Percentiles rank a stretch among this genome's conserved stretches.
Conservation (phyloP, 2,329 filamentous ascomycete species). For the Colletotrichum siamense region DNA sequence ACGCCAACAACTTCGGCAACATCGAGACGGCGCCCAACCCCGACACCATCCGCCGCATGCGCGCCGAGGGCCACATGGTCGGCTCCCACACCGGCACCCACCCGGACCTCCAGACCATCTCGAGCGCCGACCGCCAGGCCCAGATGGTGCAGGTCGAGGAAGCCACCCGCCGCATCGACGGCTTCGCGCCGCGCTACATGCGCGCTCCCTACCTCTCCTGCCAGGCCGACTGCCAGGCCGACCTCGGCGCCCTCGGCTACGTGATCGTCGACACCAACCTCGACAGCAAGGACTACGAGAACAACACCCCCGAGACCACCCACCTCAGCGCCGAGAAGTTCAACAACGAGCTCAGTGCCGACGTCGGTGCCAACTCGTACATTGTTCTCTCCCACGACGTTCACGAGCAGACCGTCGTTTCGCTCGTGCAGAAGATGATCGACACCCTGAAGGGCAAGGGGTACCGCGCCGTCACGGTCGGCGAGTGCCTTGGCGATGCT, state of each 20-base stretch:
- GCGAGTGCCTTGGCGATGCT: constrained; percentile 61
- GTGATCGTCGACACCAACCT: constrained; percentile 62
- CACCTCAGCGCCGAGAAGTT: constrained; percentile 46
- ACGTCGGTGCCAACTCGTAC: constrained; percentile 36
- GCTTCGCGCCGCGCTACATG: constrained; percentile 48
- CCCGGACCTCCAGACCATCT: constrained; percentile 42
- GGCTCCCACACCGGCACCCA: constrained; percentile 47
- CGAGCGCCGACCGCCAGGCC: constrained; percentile 34
- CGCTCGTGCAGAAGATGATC: constrained; percentile 40
- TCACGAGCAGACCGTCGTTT: constrained; percentile 39
- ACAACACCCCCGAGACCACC: constrained; percentile 55
- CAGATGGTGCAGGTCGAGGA: constrained; percentile 52
- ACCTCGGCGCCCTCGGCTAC: constrained; percentile 48
- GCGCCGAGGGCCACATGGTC: constrained; percentile 48
- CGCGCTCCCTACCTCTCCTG: constrained; percentile 52
- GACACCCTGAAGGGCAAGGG: constrained; percentile 43
- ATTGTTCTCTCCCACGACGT: constrained; percentile 61
- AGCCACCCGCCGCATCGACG: constrained; percentile 46
- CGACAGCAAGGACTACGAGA: constrained; percentile 66
- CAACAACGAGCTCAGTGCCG: constrained; percentile 26
- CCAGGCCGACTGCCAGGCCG: constrained; percentile 23
- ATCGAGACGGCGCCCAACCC: constrained; percentile 44
- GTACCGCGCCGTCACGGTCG: constrained; percentile 56
- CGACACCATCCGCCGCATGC: constrained; percentile 42
- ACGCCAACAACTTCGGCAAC: constrained; percentile 45